Evolutionary conservation across 208 protist genomes (phyloP).

Genomic region (Phytomonas sp.): DNA sequence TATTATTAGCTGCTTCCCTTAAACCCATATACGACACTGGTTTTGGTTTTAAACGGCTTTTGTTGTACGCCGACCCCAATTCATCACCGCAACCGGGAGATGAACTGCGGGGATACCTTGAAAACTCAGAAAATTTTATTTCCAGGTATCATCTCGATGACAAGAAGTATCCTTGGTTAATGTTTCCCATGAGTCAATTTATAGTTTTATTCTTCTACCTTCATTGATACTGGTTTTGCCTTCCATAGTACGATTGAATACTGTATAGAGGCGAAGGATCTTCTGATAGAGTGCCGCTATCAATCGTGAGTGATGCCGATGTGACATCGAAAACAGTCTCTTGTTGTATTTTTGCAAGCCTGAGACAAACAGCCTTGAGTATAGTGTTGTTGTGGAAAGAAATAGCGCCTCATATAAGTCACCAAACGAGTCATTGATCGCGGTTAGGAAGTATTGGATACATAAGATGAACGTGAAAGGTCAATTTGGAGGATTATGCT

Average conservation of each 20-base stretch:
- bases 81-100: neutral
- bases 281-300: neutral
- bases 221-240: neutral
- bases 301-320: neutral
- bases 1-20: neutral
- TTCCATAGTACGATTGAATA: neutral
- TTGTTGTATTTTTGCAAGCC: neutral
- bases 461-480: neutral
- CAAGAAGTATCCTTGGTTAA: neutral
- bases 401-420: neutral
- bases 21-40: neutral
- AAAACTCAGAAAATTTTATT: neutral
- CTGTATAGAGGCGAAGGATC: neutral
- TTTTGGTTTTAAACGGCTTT: neutral
- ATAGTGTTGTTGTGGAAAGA: neutral
- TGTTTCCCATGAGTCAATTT: neutral
- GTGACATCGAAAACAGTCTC: neutral
- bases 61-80: neutral
- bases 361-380: neutral
- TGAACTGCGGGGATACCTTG: neutral
- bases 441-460: neutral
- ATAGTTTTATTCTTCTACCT: neutral
- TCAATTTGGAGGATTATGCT: neutral
- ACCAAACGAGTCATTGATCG: neutral
- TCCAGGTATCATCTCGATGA: neutral